A percentile compares a stretch with the other conserved stretches of the same genome.
Conservation (phyloP, 2,329 filamentous ascomycete species). For the Aspergillus tubingensis region DNA sequence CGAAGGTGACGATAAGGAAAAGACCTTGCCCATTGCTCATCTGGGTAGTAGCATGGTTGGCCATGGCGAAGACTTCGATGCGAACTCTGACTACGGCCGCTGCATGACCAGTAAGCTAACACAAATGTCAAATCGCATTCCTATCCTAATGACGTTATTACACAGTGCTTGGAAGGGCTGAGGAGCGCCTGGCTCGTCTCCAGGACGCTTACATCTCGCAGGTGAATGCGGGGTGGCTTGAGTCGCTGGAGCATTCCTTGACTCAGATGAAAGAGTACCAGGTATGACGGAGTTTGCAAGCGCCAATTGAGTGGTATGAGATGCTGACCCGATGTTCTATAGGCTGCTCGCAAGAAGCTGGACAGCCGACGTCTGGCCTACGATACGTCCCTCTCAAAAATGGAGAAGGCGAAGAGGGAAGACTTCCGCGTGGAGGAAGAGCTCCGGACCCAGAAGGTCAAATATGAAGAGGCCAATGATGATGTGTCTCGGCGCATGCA, state of each 20-base stretch:
- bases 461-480: slow-evolving; percentile 93
- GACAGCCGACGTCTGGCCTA: slow-evolving; percentile 87
- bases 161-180: slow-evolving; percentile 76
- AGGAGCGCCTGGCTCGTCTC: slow-evolving; percentile 81
- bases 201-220: slow-evolving; percentile 81
- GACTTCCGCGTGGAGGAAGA: slow-evolving; percentile 94
- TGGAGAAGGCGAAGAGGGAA: slow-evolving; percentile 91
- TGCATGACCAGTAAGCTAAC: slow-evolving; percentile 68
- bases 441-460: slow-evolving; percentile 83
- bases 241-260: slow-evolving; percentile 84
- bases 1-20: slow-evolving; percentile 86
- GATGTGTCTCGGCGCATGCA: slow-evolving; percentile 92
- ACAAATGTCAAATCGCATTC: background rate
- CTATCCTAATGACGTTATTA: background rate
- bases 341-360: slow-evolving; percentile 88
- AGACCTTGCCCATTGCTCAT: slow-evolving; percentile 75
- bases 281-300: slow-evolving; percentile 52
- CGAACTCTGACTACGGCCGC: slow-evolving; percentile 86
- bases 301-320: background rate
- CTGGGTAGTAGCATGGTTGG: slow-evolving; percentile 81
- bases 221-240: slow-evolving; percentile 81
- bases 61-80: slow-evolving; percentile 91
- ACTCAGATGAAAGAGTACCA: slow-evolving; percentile 98
- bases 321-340: slow-evolving; percentile 18
- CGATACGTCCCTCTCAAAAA: slow-evolving; percentile 83